These are phyloP conservation scores for Scytalidium sp. DNA, from an alignment of 2,329 filamentous ascomycete genomes.

Conservation along the genomic window DNA sequence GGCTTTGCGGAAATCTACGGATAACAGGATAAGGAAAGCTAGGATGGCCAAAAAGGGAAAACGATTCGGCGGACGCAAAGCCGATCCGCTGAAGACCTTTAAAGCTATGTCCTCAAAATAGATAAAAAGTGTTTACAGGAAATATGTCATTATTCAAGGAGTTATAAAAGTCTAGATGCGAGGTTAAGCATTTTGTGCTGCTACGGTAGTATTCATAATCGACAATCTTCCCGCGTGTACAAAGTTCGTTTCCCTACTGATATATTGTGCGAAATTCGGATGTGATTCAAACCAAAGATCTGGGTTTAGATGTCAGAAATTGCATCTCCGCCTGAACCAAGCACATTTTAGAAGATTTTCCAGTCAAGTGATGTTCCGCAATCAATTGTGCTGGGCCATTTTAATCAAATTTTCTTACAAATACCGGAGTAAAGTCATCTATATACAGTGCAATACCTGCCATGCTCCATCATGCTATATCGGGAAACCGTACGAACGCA, in stretches of 20 bases:
- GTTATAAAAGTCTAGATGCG: background rate
- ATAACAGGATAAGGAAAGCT: conserved; percentile 38
- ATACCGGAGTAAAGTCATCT: too few species aligned
- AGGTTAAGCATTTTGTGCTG: background rate
- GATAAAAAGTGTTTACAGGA: conserved; percentile 7
- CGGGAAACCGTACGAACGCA: conserved; percentile 52
- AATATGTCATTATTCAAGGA: too few species aligned
- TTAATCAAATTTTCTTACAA: too few species aligned
- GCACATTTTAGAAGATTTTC: too few species aligned
- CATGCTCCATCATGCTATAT: background rate
- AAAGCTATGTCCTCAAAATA: conserved; percentile 47
- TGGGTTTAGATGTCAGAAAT: too few species aligned
- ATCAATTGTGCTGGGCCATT: too few species aligned
- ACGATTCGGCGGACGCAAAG: conserved; percentile 60
- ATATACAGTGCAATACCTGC: background rate
- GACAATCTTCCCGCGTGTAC: background rate
- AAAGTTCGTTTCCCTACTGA: background rate
- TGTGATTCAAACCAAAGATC: background rate
- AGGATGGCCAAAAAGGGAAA: conserved; percentile 46
- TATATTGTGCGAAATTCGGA: background rate
- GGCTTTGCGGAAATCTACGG: conserved; percentile 53
- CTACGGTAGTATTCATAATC: background rate
- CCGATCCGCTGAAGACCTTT: conserved; percentile 87
- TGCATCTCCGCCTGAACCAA: too few species aligned
- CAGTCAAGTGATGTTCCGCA: too few species aligned